Evolutionary conservation across 202 grass and related monocot genomes (phyloP).

Genomic region (Digitaria exilis): DNA sequence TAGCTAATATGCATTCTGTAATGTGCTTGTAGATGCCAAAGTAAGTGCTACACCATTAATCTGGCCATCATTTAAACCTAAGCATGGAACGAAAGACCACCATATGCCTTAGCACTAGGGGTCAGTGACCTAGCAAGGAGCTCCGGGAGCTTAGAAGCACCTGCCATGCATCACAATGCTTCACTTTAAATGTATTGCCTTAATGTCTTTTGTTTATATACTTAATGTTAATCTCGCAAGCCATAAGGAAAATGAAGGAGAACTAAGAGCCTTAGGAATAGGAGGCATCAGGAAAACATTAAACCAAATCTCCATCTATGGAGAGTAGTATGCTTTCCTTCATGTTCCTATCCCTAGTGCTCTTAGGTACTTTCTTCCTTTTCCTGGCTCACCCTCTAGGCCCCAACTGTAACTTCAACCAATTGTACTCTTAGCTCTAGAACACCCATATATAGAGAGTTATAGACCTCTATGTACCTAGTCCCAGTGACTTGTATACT

Average conservation of each 20-base stretch:
- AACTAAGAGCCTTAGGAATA: slow-evolving; percentile 26
- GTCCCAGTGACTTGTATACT: background rate
- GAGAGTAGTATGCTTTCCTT: slow-evolving; percentile 1
- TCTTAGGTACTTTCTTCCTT: slow-evolving; percentile 2
- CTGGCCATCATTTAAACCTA: too few relatives aligned
- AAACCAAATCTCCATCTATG: background rate
- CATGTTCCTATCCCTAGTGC: slow-evolving; percentile 20
- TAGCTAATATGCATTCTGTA: background rate
- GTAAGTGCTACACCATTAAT: background rate
- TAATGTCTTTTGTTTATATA: background rate
- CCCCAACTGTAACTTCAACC: background rate
- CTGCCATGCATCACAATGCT: background rate
- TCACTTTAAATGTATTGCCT: background rate
- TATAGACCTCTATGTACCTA: background rate
- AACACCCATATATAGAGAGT: background rate
- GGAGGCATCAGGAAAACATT: slow-evolving; percentile 30
- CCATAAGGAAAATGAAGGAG: slow-evolving; percentile 8
- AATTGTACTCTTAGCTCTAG: background rate
- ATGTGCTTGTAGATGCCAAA: background rate
- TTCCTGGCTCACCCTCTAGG: slow-evolving; percentile 13
- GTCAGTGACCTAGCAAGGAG: too few relatives aligned
- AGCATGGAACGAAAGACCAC: too few relatives aligned
- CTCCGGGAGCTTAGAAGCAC: too few relatives aligned
- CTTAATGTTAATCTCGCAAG: background rate
- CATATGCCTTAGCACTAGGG: too few relatives aligned